phyloP scores from a whole-genome alignment of 2,329 filamentous ascomycete species.

The Exophiala mesophila region DNA sequence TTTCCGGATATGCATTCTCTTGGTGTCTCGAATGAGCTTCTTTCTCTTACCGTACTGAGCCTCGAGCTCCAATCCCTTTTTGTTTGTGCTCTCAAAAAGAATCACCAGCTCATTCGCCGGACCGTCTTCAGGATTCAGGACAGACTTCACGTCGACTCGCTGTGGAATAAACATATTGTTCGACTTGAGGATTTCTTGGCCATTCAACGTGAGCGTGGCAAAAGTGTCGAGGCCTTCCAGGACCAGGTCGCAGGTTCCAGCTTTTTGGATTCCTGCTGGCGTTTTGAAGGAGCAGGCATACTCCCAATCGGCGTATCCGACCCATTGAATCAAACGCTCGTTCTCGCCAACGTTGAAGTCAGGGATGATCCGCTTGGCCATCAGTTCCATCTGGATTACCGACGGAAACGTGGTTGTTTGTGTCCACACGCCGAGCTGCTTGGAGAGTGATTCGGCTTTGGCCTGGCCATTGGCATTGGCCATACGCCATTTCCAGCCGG shows the following conservation, averaged over 20 bases:
- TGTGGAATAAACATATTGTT: conserved; percentile 77
- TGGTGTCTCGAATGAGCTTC: conserved; percentile 1
- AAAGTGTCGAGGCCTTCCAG: conserved; percentile 79
- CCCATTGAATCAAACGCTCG: conserved; percentile 58
- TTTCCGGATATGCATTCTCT: conserved; percentile 50
- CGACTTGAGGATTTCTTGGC: conserved; percentile 59
- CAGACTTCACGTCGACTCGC: conserved; percentile 50
- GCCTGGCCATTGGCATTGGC: not conserved
- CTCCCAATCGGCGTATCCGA: conserved; percentile 65
- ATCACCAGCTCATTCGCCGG: conserved; percentile 40
- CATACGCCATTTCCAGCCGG: not conserved
- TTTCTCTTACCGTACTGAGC: not conserved
- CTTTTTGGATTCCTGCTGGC: conserved; percentile 35
- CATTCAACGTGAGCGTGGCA: conserved; percentile 67
- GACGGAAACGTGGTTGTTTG: not conserved
- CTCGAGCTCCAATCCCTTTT: conserved; percentile 36
- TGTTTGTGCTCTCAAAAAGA: conserved; percentile 41
- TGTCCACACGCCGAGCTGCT: not conserved
- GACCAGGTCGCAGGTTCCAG: conserved; percentile 53
- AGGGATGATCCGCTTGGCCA: not conserved
- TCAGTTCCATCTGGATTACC: not conserved
- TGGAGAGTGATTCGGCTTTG: not conserved
- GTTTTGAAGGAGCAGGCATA: conserved; percentile 55
- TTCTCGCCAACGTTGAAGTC: conserved; percentile 1
- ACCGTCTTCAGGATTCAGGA: conserved; percentile 1